phyloP scores from a whole-genome alignment of 1,284 basidiomycete genomes.

The Cutaneotrichosporon cutaneum region DNA sequence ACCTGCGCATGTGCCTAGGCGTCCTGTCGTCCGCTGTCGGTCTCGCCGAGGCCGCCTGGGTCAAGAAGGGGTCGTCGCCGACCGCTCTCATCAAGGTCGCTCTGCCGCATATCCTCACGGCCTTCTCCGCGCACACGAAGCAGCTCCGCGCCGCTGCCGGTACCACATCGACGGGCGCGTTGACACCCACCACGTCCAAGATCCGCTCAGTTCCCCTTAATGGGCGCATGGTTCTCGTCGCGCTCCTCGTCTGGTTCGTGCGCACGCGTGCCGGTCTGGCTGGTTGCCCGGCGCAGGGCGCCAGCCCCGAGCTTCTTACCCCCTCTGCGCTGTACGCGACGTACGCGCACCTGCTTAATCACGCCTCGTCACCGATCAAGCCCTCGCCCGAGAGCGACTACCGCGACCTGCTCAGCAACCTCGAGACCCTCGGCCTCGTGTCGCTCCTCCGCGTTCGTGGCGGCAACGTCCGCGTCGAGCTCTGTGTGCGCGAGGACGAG shows the following conservation, averaged over 20 bases:
- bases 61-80: conserved; percentile 36
- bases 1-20: conserved; percentile 53
- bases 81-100: conserved; percentile 40
- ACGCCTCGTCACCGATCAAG: conserved; percentile 42
- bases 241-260: conserved; percentile 41
- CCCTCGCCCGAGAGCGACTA: conserved; percentile 51
- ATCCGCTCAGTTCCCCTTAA: conserved; percentile 50
- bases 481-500: conserved; percentile 44
- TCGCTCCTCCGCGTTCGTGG: conserved; percentile 21
- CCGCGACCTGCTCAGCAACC: conserved; percentile 49
- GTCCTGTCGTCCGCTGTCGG: conserved; percentile 47
- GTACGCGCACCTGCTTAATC: conserved; percentile 44
- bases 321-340: conserved; percentile 43
- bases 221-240: conserved; percentile 51
- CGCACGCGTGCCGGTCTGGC: conserved; percentile 38
- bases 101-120: conserved; percentile 47
- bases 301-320: conserved; percentile 22
- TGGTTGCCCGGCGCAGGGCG: conserved; percentile 31
- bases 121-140: conserved; percentile 46
- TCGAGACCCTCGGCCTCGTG: conserved; percentile 49
- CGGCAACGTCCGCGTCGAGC: conserved; percentile 31
- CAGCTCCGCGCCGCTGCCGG: conserved; percentile 47
- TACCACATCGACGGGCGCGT: conserved; percentile 22
- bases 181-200: conserved; percentile 37
- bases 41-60: conserved; percentile 50